Conservation (phyloP, 2,329 filamentous ascomycete species). For the Ciborinia camelliae region DNA sequence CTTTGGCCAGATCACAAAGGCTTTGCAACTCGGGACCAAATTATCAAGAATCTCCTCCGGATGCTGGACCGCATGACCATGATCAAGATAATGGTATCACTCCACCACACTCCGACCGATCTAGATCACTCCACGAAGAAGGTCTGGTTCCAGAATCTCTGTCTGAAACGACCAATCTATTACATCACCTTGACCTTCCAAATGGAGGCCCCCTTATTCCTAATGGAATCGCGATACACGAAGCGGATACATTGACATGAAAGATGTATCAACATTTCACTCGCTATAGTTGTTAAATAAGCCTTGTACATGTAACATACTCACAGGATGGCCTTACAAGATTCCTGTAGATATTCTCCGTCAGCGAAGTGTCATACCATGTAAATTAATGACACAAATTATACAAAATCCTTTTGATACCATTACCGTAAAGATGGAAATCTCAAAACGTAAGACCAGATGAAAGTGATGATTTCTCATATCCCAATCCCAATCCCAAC, state of each 20-base stretch:
- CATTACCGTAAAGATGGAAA: neutral
- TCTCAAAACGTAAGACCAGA: neutral
- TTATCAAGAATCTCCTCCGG: conserved; percentile 14
- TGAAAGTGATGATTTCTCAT: neutral
- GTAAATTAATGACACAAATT: neutral
- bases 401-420: neutral
- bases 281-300: neutral
- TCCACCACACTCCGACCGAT: conserved; percentile 34
- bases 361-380: neutral
- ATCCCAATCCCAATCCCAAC: neutral
- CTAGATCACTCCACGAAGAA: conserved; percentile 32
- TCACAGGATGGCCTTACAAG: neutral
- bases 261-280: neutral
- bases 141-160: conserved; percentile 6
- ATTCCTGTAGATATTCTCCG: neutral
- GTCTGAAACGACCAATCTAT: neutral
- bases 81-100: conserved; percentile 34
- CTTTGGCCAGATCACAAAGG: conserved; percentile 56
- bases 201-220: conserved; percentile 7
- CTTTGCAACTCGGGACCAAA: conserved; percentile 48
- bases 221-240: neutral
- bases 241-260: conserved; percentile 8
- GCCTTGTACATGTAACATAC: neutral
- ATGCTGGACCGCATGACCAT: conserved; percentile 13
- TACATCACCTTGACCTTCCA: neutral